A percentile compares a stretch with the other conserved stretches of the same genome.
phyloP scores from a whole-genome alignment of 2,329 filamentous ascomycete genomes.

The Ascochyta viciae-villosae region DNA sequence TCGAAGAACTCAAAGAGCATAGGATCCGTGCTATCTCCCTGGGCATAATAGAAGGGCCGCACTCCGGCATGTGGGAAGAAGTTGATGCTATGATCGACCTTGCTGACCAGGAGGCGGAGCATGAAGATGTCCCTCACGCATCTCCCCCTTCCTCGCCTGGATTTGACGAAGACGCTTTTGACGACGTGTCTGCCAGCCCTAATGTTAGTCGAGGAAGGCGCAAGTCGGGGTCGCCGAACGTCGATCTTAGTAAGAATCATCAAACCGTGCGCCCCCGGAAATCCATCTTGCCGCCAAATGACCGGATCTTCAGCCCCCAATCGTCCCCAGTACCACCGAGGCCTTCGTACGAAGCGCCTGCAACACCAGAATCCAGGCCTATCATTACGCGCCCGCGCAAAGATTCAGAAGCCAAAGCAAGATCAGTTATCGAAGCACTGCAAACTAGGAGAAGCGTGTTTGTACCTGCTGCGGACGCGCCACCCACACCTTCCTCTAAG shows the following conservation, averaged over 20 bases:
- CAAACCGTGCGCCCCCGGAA: slow-evolving; percentile 35
- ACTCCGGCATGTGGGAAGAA: slow-evolving; percentile 74
- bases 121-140: slow-evolving; percentile 60
- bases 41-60: slow-evolving; percentile 67
- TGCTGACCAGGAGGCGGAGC: slow-evolving; percentile 72
- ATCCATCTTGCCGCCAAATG: slow-evolving; percentile 46
- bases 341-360: slow-evolving; percentile 33
- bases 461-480: slow-evolving; percentile 33
- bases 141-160: slow-evolving; percentile 64
- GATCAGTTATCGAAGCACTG: slow-evolving; percentile 67
- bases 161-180: slow-evolving; percentile 65
- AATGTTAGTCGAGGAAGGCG: slow-evolving; percentile 38
- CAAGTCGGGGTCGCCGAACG: slow-evolving; percentile 41
- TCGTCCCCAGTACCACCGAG: slow-evolving; percentile 40
- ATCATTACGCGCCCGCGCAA: slow-evolving; percentile 57
- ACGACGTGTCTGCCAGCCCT: slow-evolving; percentile 56
- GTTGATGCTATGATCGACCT: slow-evolving; percentile 87
- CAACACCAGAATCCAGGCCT: slow-evolving; percentile 34
- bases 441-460: slow-evolving; percentile 56
- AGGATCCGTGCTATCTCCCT: slow-evolving; percentile 73
- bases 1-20: slow-evolving; percentile 82
- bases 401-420: slow-evolving; percentile 65
- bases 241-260: slow-evolving; percentile 32
- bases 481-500: slow-evolving; percentile 47
- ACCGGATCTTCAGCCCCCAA: slow-evolving; percentile 47